Percentiles rank a stretch among this genome's conserved stretches.
Evolutionary conservation across 1,284 basidiomycete genomes (phyloP).

Genomic region (Irpex sp.): DNA sequence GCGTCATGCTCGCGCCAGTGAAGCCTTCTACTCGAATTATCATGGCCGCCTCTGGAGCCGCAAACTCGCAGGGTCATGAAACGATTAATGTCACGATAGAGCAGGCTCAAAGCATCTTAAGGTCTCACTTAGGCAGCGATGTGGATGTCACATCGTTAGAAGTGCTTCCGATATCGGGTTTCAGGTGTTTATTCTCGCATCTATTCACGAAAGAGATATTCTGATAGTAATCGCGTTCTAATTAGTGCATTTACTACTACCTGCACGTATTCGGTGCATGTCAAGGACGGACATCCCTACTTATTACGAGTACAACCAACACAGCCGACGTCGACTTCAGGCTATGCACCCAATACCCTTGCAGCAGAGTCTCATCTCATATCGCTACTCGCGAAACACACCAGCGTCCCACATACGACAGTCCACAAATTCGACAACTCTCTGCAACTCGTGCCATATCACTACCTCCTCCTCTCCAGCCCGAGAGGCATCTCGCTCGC

Average conservation of each 20-base stretch:
- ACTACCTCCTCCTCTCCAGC: slow-evolving; percentile 26
- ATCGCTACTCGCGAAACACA: slow-evolving; percentile 18
- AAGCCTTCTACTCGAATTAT: background rate
- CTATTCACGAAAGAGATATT: no score
- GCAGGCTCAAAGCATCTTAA: slow-evolving; percentile 2
- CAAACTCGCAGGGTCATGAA: background rate
- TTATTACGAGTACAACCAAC: slow-evolving; percentile 22
- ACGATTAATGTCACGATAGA: background rate
- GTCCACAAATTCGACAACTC: slow-evolving; percentile 19
- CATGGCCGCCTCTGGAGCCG: background rate
- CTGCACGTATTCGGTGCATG: slow-evolving; percentile 12
- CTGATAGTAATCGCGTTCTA: background rate
- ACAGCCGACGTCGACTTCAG: slow-evolving; percentile 1
- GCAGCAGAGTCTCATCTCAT: slow-evolving; percentile 24
- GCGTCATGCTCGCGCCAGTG: background rate
- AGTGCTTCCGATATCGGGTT: background rate
- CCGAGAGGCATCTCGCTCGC: slow-evolving; percentile 30
- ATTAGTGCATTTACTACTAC: slow-evolving; percentile 22
- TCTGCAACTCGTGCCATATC: slow-evolving; percentile 20
- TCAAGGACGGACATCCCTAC: slow-evolving; percentile 17
- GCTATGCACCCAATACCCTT: slow-evolving; percentile 24
- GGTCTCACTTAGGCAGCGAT: background rate
- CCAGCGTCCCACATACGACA: slow-evolving; percentile 23
- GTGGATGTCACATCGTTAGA: background rate
- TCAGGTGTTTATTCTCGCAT: background rate